Conservation (phyloP, 768 basidiomycete genomes). For the Artomyces pyxidatus region DNA sequence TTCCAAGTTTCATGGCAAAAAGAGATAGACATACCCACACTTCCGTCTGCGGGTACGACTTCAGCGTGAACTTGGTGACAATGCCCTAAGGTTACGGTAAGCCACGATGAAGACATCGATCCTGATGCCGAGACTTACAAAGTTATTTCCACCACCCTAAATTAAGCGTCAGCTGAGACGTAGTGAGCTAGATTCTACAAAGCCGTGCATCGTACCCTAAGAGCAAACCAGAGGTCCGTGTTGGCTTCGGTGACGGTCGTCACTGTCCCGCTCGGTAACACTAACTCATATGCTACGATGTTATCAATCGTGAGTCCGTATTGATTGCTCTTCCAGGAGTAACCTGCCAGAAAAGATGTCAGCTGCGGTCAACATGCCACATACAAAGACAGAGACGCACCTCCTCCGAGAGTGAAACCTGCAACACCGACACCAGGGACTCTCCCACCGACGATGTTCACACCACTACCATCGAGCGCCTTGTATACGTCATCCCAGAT, state of each 20-base stretch:
- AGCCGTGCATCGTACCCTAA: constrained; percentile 3
- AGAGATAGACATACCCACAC: constrained; percentile 2
- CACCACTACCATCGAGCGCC: constrained; percentile 10
- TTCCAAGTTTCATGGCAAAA: neutral
- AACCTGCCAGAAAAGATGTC: constrained; percentile 18
- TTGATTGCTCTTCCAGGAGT: constrained; percentile 26
- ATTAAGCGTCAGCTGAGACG: neutral
- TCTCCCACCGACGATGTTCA: constrained; percentile 19
- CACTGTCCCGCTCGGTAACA: constrained; percentile 22
- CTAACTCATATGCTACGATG: constrained; percentile 20
- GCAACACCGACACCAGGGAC: constrained; percentile 19
- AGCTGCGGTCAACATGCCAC: neutral
- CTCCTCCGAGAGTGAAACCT: constrained; percentile 20
- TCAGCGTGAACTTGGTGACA: constrained; percentile 10
- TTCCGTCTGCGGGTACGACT: constrained; percentile 2
- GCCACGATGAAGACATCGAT: neutral
- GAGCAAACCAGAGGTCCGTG: constrained; percentile 9
- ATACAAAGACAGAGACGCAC: constrained; percentile 1
- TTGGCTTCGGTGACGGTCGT: constrained; percentile 1
- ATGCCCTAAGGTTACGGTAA: neutral
- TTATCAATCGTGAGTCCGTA: constrained; percentile 29
- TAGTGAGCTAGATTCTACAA: neutral
- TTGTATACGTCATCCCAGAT: constrained; percentile 23
- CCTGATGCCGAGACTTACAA: constrained; percentile 1
- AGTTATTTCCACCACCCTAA: constrained; percentile 12